These are phyloP conservation scores for Cadophora sp. DNA, from an alignment of 2,329 filamentous ascomycete species.

Conservation along the genomic window DNA sequence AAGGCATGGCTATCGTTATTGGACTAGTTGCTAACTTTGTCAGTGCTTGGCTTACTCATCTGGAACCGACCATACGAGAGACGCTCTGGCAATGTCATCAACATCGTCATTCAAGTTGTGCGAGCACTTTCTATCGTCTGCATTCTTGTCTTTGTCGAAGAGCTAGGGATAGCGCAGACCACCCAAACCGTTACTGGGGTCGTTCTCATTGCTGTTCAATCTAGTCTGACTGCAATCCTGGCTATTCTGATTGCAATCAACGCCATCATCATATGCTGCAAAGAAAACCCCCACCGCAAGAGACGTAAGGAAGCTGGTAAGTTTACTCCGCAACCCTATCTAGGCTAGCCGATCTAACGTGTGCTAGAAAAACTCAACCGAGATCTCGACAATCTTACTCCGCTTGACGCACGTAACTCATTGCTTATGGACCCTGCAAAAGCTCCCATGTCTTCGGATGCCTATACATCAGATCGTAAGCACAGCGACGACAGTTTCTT, in stretches of 20 bases:
- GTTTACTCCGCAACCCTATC: constrained; percentile 46
- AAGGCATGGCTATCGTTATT: background rate
- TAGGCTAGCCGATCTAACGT: constrained; percentile 14
- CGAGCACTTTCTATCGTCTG: constrained; percentile 88
- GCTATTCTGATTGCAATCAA: constrained; percentile 91
- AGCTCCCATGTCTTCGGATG: constrained; percentile 25
- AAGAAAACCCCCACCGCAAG: constrained; percentile 89
- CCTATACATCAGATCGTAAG: constrained; percentile 37
- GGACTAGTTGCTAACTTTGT: constrained; percentile 42
- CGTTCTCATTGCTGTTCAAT: constrained; percentile 92
- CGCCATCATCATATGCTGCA: constrained; percentile 80
- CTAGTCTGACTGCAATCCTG: constrained; percentile 79
- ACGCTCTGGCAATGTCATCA: constrained; percentile 89
- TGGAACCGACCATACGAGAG: constrained; percentile 89
- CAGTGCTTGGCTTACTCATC: constrained; percentile 75
- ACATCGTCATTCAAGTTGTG: constrained; percentile 88
- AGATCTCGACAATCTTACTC: constrained; percentile 83
- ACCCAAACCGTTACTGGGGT: constrained; percentile 94
- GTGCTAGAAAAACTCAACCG: constrained; percentile 74
- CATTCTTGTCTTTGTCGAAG: constrained; percentile 91
- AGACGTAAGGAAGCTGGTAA: constrained; percentile 89
- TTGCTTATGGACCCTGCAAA: constrained; percentile 59
- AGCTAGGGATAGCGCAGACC: constrained; percentile 87
- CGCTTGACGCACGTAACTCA: constrained; percentile 85
- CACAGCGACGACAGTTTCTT: constrained; percentile 38